A percentile compares a stretch with the other conserved stretches of the same genome.
Evolutionary conservation across 2,329 filamentous ascomycete genomes (phyloP).

Genomic region (Cercospora sojina): DNA sequence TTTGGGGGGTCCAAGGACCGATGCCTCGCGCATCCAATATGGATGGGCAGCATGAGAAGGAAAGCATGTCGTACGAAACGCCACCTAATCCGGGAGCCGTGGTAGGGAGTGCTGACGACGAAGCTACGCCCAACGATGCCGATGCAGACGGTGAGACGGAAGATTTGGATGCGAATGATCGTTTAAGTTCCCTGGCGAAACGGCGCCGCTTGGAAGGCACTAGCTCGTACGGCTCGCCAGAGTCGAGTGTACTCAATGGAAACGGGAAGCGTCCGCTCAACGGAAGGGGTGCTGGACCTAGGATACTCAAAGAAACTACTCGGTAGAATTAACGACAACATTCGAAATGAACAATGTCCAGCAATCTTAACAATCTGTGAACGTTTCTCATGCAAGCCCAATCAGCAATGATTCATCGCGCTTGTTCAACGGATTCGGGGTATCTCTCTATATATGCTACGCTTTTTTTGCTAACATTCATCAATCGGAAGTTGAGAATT

Average conservation of each 20-base stretch:
- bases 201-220: constrained; percentile 15
- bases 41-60: constrained; percentile 9
- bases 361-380: not conserved
- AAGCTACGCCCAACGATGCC: constrained; percentile 18
- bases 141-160: constrained; percentile 28
- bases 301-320: constrained; percentile 6
- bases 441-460: constrained; percentile 5
- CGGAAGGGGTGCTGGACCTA: not conserved
- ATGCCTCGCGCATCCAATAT: constrained; percentile 20
- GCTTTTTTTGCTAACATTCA: not conserved
- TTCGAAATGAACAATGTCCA: not conserved
- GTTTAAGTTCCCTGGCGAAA: constrained; percentile 20
- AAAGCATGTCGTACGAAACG: constrained; percentile 32
- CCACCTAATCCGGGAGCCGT: constrained; percentile 34
- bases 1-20: constrained; percentile 31
- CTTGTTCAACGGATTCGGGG: not conserved
- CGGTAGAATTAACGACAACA: not conserved
- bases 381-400: constrained; percentile 2
- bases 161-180: constrained; percentile 16
- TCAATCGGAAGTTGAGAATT: not conserved
- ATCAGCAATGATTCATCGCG: not conserved
- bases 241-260: not conserved
- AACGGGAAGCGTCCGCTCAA: constrained; percentile 9
- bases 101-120: constrained; percentile 27
- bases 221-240: not conserved